These are phyloP conservation scores for Epichloe bromicola DNA, from an alignment of 2,329 filamentous ascomycete species.

Conservation along the genomic window DNA sequence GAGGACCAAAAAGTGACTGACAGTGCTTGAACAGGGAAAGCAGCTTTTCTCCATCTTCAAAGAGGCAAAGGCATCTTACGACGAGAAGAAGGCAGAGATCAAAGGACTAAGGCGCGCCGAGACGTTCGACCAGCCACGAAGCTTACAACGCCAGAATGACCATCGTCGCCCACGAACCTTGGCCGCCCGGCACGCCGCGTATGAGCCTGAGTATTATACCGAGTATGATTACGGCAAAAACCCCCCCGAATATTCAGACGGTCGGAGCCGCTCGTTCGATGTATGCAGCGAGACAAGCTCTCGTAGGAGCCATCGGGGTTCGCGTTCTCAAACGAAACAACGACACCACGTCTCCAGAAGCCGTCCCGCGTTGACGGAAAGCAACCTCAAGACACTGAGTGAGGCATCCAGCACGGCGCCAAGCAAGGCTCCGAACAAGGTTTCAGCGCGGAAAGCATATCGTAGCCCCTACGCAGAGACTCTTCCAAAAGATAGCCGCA, in stretches of 20 bases:
- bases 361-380: conserved; percentile 33
- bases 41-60: conserved; percentile 84
- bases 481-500: conserved; percentile 28
- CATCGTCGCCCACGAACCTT: conserved; percentile 1
- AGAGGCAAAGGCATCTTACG: conserved; percentile 78
- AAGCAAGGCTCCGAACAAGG: conserved; percentile 23
- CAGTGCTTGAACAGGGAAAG: conserved; percentile 51
- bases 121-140: conserved; percentile 31
- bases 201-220: conserved; percentile 15
- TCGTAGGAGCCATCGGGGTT: conserved; percentile 27
- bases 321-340: conserved; percentile 19
- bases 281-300: conserved; percentile 27
- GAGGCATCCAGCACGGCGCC: conserved; percentile 38
- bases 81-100: conserved; percentile 74
- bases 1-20: neutral
- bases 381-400: conserved; percentile 39
- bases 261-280: conserved; percentile 17
- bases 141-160: conserved; percentile 5
- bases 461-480: conserved; percentile 21
- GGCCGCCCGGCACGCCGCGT: neutral
- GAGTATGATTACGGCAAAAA: conserved; percentile 17
- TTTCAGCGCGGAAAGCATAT: conserved; percentile 18
- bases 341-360: conserved; percentile 17
- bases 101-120: conserved; percentile 53
- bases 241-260: conserved; percentile 20